Conservation (phyloP, 2,329 filamentous ascomycete genomes). For the Paracorniculantispora psalliotae region DNA sequence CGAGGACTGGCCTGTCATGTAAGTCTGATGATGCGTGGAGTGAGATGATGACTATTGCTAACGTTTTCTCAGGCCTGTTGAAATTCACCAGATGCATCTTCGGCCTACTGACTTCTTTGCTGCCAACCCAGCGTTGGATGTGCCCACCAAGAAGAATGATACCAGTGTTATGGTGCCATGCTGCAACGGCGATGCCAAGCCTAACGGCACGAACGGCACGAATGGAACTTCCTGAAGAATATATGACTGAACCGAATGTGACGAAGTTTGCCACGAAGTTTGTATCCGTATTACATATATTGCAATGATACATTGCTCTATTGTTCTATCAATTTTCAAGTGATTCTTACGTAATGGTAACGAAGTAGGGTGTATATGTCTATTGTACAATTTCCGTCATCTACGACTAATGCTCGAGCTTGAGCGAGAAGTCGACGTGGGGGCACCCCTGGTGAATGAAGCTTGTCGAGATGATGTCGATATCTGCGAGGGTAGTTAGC, state of each 20-base stretch:
- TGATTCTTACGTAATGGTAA: not conserved
- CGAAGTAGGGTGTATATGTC: not conserved
- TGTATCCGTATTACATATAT: not conserved
- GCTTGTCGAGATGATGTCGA: conserved; percentile 94
- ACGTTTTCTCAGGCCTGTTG: conserved; percentile 37
- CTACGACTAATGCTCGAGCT: conserved; percentile 54
- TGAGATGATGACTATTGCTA: not conserved
- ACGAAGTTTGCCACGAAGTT: not conserved
- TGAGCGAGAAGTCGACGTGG: conserved; percentile 93
- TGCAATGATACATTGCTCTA: too few species aligned
- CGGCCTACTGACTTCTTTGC: conserved; percentile 43
- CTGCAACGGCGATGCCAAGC: conserved; percentile 19
- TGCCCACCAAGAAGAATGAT: conserved; percentile 32
- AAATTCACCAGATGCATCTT: conserved; percentile 42
- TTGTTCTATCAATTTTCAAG: too few species aligned
- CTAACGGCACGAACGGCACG: conserved; percentile 3
- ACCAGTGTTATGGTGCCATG: conserved; percentile 38
- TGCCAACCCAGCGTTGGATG: conserved; percentile 40
- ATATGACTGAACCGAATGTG: not conserved
- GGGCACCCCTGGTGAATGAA: conserved; percentile 94
- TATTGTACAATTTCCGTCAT: conserved; percentile 13
- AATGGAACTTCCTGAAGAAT: conserved; percentile 24
- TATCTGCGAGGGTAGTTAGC: conserved; percentile 46
- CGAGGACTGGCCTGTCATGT: conserved; percentile 49
- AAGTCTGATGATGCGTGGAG: conserved; percentile 21